Conservation (phyloP, 176 grass and related monocot genomes). For the Puccinellia tenuiflora region DNA sequence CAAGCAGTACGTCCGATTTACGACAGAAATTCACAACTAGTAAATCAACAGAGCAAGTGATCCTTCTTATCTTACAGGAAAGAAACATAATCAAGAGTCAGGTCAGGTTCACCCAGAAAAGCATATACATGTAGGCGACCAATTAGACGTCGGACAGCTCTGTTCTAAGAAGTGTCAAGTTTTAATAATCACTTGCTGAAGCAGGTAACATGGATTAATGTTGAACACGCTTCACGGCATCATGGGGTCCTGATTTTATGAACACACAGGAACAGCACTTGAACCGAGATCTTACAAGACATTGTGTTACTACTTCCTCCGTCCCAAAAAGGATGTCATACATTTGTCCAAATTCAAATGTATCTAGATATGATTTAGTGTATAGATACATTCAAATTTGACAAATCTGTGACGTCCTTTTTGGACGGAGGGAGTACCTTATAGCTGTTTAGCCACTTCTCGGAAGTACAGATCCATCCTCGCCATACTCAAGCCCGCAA, state of each 20-base stretch:
- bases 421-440: too few relatives aligned
- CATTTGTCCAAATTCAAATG: too few relatives aligned
- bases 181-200: slow-evolving; percentile 12
- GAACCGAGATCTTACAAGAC: not conserved
- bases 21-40: not conserved
- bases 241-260: not conserved
- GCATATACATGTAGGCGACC: not conserved
- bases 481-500: not conserved
- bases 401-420: too few relatives aligned
- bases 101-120: not conserved
- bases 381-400: too few relatives aligned
- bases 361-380: too few relatives aligned
- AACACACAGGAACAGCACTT: not conserved
- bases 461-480: slow-evolving; percentile 26
- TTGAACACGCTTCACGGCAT: not conserved
- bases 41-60: not conserved
- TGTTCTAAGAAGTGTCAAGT: not conserved
- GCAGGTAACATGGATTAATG: not conserved
- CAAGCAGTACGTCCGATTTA: not conserved
- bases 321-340: too few relatives aligned
- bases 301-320: not conserved
- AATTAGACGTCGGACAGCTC: not conserved
- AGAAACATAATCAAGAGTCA: not conserved
- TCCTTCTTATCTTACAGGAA: not conserved
- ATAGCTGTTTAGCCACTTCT: slow-evolving; percentile 24